Evolutionary conservation across 257 asterid species (phyloP).

Genomic region (Verbascum thapsus): DNA sequence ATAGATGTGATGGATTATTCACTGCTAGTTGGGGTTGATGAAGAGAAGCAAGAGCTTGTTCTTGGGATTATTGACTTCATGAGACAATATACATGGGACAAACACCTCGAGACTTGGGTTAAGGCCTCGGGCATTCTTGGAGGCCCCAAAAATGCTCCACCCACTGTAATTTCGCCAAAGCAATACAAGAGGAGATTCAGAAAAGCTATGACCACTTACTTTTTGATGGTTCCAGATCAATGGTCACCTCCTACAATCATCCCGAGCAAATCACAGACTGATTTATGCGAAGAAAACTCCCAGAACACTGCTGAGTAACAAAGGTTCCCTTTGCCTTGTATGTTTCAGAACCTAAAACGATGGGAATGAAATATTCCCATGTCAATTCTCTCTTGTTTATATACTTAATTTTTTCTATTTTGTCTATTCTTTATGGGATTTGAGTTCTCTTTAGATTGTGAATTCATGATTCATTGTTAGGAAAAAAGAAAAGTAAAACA

Average conservation of each 20-base stretch:
- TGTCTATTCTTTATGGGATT: slow-evolving; percentile 54
- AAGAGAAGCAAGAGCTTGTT: slow-evolving; percentile 89
- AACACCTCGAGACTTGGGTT: slow-evolving; percentile 96
- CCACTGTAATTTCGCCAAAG: slow-evolving; percentile 89
- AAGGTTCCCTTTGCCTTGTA: slow-evolving; percentile 30
- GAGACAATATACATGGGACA: slow-evolving; percentile 99
- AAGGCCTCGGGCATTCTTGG: slow-evolving; percentile 95
- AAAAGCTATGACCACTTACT: slow-evolving; percentile 92
- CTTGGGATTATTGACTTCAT: slow-evolving; percentile 95
- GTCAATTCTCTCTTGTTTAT: slow-evolving; percentile 33
- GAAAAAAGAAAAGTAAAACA: slow-evolving; percentile 23
- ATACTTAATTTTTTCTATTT: slow-evolving; percentile 8
- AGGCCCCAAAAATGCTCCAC: slow-evolving; percentile 76
- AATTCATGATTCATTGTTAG: slow-evolving; percentile 36
- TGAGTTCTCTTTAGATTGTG: slow-evolving; percentile 30
- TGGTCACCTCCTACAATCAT: slow-evolving; percentile 72
- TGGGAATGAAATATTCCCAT: slow-evolving; percentile 24
- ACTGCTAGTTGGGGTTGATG: slow-evolving; percentile 84
- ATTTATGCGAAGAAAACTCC: slow-evolving; percentile 53
- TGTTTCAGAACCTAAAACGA: slow-evolving; percentile 24
- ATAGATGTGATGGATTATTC: slow-evolving; percentile 97
- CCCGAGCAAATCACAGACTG: slow-evolving; percentile 66
- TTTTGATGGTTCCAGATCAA: slow-evolving; percentile 93
- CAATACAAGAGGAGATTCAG: slow-evolving; percentile 96
- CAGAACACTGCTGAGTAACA: slow-evolving; percentile 39